Base-by-base conservation (phyloP, 2,329 filamentous ascomycete genomes). In the Fusarium goolgardi region DNA sequence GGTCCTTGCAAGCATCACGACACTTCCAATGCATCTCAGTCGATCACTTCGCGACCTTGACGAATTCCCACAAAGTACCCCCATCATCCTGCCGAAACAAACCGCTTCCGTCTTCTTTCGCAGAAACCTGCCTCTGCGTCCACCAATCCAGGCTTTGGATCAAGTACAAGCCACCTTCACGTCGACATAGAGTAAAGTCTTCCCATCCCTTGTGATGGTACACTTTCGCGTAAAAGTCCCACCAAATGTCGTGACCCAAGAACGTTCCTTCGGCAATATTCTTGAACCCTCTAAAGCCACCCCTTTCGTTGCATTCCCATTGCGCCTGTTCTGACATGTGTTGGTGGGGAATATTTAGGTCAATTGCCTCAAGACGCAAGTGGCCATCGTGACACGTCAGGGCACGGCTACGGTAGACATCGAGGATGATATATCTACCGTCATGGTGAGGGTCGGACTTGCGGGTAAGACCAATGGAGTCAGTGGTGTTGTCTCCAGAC, bases 21-120 rank as follows among this genome's bases (percentile, higher is more conserved):
- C 23, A 23, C 23, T 23, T 23, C 5, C 23, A 23, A 6, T 23
- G 8, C 18, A 44, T 13, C 6, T 13, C 21, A 11, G 12, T 5
- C 4, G 13, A 4, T 37, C 5, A 50, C 7, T 20, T 15, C 13
- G 4, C 5, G 8, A 51, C 20, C 27, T 41, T 50, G 15, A 56
- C 45, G 18, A 56, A 56, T 16, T 56, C 53, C 53, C 53, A 56
- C 5, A 51, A 25, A 34, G 53, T 56, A 4, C 53, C 45, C 0
- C 16, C 21, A 2, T 51, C 21, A 10, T 40, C 47, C 15, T 56
- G 20, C 6, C 34, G 20, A 50, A 21, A 41, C 5, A 56, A 6
- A 2, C 44, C 53, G 21, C 3, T 51, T 8, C 34, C 45, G 7
- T 51, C 35, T 6, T 41, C 1, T 13, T 20, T 34, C 2, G 35